A percentile compares a stretch with the other conserved stretches of the same genome.
phyloP scores from a whole-genome alignment of 2,329 filamentous ascomycete species.

The Ploettnerulaceae sp. region DNA sequence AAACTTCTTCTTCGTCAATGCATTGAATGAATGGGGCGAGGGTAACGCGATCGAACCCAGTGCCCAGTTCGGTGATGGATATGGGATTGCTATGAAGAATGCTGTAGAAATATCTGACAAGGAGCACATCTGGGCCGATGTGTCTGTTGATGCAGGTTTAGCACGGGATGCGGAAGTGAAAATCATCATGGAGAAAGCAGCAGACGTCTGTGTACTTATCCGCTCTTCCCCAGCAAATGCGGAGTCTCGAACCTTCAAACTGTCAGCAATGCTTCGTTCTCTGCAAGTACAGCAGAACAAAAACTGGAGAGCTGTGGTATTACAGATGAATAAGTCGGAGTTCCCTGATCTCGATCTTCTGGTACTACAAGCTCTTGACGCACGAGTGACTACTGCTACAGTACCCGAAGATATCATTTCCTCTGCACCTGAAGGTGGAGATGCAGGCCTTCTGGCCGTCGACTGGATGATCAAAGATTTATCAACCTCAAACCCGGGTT shows the following conservation, averaged over 20 bases:
- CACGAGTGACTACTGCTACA: background rate
- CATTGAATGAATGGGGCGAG: constrained; percentile 16
- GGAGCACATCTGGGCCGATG: constrained; percentile 13
- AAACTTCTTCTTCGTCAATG: constrained; percentile 17
- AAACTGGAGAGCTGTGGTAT: constrained; percentile 11
- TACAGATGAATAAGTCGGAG: background rate
- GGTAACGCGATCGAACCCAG: constrained; percentile 14
- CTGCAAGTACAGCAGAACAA: constrained; percentile 11
- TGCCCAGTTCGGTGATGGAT: constrained; percentile 14
- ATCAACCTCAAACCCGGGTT: background rate
- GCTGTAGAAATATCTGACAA: constrained; percentile 6
- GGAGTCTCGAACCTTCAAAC: constrained; percentile 7
- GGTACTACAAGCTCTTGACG: constrained; percentile 8
- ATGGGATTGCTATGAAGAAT: constrained; percentile 13
- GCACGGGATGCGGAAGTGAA: background rate
- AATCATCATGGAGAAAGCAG: background rate
- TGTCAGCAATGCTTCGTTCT: constrained; percentile 12
- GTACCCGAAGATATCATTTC: background rate
- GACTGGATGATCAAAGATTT: constrained; percentile 12
- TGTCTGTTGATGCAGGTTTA: background rate
- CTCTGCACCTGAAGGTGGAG: background rate
- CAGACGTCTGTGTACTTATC: constrained; percentile 11
- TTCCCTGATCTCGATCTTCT: constrained; percentile 1
- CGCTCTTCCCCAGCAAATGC: constrained; percentile 2
- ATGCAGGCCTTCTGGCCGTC: constrained; percentile 1